Evolutionary conservation across 2,329 filamentous ascomycete species (phyloP), one percentile per base, ranked within the genome.

Genomic region (Cordyceps sp.): DNA sequence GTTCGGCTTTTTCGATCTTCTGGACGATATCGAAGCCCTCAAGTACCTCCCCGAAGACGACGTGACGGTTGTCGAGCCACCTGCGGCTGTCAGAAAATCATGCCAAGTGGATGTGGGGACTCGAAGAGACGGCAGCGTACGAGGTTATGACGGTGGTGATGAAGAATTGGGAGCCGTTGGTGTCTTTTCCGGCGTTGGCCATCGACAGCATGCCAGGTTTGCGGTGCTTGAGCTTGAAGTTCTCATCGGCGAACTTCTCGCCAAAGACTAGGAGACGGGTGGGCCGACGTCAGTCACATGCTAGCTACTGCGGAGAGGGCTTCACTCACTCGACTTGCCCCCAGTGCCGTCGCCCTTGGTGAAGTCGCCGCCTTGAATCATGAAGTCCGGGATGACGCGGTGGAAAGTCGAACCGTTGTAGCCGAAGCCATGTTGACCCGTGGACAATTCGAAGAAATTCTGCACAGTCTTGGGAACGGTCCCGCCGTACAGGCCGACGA

Each of bases 211-310:
- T 62, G 48, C 82, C 82, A 58, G 75, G 78, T 71, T 84, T 85
- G 65, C 68, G 72, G 74, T 92, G 83, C 70, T 85, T 86, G 53
- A 88, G 69, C 76, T 90, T 88, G 71, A 92, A 90, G 78, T 88
- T 90, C 75, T 92, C 82, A 49, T 92, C 82, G 42, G 72, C 59
- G 62, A 90, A 90, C 61, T 81, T 82, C 46, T 71, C 66, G 48
- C 82, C 82, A 55, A 88, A 90, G 64, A 90, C 73, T 77, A 40
- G 36, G 15, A 20, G 26, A 10, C n/a, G n/a, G n/a, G n/a, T n/a
- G n/a, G n/a, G n/a, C n/a, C n/a, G n/a, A n/a, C n/a, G n/a, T n/a
- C n/a, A n/a, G n/a, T n/a, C n/a, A n/a, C n/a, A n/a, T n/a, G n/a
- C n/a, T n/a, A n/a, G n/a, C n/a, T n/a, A n/a, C n/a, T n/a, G n/a